Percentiles rank a stretch among this genome's conserved stretches.
Conservation (phyloP, 1,284 basidiomycete genomes). For the Cystobasidium sp. region DNA sequence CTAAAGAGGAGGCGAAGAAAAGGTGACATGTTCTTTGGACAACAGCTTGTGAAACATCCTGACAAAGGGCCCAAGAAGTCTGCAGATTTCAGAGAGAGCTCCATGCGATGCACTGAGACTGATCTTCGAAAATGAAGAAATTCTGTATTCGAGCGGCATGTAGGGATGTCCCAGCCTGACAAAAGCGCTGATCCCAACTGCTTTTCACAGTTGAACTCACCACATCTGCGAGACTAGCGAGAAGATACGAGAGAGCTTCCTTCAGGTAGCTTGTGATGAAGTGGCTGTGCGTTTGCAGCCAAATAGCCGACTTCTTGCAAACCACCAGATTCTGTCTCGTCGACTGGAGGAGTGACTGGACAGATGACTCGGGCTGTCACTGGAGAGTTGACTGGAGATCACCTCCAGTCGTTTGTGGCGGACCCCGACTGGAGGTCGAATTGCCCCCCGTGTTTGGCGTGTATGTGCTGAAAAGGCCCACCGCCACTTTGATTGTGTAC, state of each 20-base stretch:
- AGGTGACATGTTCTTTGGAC: not conserved
- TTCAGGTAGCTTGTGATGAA: too few relatives aligned
- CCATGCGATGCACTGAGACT: not conserved
- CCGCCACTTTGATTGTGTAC: too few relatives aligned
- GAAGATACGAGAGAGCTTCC: too few relatives aligned
- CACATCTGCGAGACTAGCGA: slow-evolving; percentile 3
- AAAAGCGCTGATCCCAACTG: slow-evolving; percentile 1
- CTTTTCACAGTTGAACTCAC: not conserved
- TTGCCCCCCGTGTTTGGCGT: not conserved
- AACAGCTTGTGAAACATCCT: not conserved
- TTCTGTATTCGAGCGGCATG: slow-evolving; percentile 1
- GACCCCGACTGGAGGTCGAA: not conserved
- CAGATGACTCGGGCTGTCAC: not conserved
- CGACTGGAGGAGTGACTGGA: too few relatives aligned
- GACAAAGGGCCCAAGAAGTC: not conserved
- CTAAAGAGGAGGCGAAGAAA: slow-evolving; percentile 1
- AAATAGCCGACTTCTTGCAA: too few relatives aligned
- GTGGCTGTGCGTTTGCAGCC: too few relatives aligned
- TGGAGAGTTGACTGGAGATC: not conserved
- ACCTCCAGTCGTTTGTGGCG: not conserved
- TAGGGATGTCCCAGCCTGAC: too few relatives aligned
- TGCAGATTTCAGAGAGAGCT: not conserved
- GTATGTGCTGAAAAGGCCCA: too few relatives aligned
- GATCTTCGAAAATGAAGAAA: not conserved
- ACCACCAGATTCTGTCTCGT: too few relatives aligned